Percentiles rank a stretch among this genome's conserved stretches.
These are phyloP conservation scores for Trametopsis cervina DNA, from an alignment of 768 basidiomycete species.

Conservation along the genomic window DNA sequence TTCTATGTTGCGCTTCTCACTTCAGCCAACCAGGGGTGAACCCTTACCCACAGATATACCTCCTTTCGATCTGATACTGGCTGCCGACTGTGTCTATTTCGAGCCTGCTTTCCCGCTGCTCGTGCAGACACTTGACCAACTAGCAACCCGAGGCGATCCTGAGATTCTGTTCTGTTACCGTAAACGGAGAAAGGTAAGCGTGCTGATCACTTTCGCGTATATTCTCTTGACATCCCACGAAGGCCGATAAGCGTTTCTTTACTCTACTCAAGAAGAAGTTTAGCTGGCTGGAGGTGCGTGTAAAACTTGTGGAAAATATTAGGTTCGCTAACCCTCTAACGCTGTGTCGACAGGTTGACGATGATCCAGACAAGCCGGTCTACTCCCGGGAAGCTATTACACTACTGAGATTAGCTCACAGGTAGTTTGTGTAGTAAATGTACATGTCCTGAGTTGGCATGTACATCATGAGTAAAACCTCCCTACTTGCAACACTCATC, in stretches of 20 bases:
- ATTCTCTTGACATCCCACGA: background rate
- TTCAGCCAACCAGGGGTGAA: conserved; percentile 49
- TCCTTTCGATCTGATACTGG: conserved; percentile 64
- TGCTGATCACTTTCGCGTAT: background rate
- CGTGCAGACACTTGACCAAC: conserved; percentile 66
- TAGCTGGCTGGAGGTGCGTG: conserved; percentile 53
- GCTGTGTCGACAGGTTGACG: conserved; percentile 38
- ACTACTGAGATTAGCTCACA: conserved; percentile 41
- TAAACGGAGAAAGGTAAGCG: conserved; percentile 76
- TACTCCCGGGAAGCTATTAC: conserved; percentile 66
- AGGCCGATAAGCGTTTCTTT: conserved; percentile 92
- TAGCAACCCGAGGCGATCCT: conserved; percentile 38
- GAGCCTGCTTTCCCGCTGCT: conserved; percentile 89
- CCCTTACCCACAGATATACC: conserved; percentile 37
- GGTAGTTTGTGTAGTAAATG: no score
- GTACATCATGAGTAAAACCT: background rate
- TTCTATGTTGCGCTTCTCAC: background rate
- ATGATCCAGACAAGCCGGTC: conserved; percentile 50
- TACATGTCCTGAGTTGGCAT: no score
- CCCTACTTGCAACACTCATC: no score
- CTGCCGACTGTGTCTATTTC: conserved; percentile 94
- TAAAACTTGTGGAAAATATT: background rate
- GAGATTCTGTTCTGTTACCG: conserved; percentile 91
- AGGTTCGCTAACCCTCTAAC: no score
- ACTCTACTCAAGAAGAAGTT: conserved; percentile 71